Evolutionary conservation across 202 grass and related monocot genomes (phyloP), one percentile per base, ranked within the genome.

Genomic region (Sporobolus alterniflorus): DNA sequence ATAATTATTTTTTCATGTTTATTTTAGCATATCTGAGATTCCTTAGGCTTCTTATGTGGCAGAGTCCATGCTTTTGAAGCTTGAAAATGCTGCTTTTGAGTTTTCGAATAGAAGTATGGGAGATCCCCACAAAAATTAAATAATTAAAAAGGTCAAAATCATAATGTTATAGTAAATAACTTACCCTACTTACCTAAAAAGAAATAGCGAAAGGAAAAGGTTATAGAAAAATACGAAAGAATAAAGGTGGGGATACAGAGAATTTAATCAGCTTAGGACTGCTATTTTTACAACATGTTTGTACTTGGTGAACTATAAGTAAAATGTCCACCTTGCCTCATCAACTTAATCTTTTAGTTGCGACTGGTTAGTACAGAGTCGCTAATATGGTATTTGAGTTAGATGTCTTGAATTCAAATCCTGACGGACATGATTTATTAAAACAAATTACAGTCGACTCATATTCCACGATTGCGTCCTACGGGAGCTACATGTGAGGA

Each of bases 1-100:
- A 75, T 66, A 69, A 75, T 69, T 63, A n/a, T 51, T 51, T 43
- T n/a, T 21, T 71, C 25, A 18, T 15, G 78, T 60, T 68, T 83
- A 32, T 59, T 42, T 60, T 48, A 22, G 29, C 24, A n/a, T 24
- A 64, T 50, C 33, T 15, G 55, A 55, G 51, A 55, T 55, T 59
- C 17, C 14, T 31, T 32, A 32, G 47, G 24, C 6, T 54, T 46
- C 21, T 72, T 56, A 22, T 22, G 17, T 78, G 69, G 39, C 60
- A 74, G 47, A 60, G 11, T 69, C 62, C 75, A 64, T 31, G 60
- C 42, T 61, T 25, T 24, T 80, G 22, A 60, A 60, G 56, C 56
- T 28, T 60, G 11, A 60, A 29, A 55, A 55, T 55, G 7, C 51
- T 55, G 7, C 21, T 10, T 55, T 7, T 55, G 9, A 7, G 21